These are phyloP conservation scores for Schizosaccharomyces pombe DNA, from an alignment of 805 yeast species.

Conservation along the genomic window DNA sequence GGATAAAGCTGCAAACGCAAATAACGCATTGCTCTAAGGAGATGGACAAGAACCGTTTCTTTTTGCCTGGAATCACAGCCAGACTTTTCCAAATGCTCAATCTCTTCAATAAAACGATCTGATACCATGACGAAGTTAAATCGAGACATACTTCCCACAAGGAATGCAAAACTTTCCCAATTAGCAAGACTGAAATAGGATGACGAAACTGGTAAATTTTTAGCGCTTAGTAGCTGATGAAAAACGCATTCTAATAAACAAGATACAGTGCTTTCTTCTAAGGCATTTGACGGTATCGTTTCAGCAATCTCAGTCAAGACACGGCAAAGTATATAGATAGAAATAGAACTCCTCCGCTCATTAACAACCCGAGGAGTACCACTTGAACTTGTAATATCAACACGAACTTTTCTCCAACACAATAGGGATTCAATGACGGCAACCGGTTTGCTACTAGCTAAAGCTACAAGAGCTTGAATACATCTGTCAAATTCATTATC, in stretches of 20 bases:
- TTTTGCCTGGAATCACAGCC: slow-evolving; percentile 18
- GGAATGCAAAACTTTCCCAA: slow-evolving; percentile 76
- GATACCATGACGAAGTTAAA: slow-evolving; percentile 67
- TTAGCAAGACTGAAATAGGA: slow-evolving; percentile 67
- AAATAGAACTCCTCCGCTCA: slow-evolving; percentile 64
- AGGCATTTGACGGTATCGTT: slow-evolving; percentile 51
- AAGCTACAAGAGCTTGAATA: slow-evolving; percentile 66
- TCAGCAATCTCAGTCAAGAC: slow-evolving; percentile 79
- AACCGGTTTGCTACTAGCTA: slow-evolving; percentile 72
- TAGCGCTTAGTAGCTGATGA: slow-evolving; percentile 68
- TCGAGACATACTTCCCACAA: slow-evolving; percentile 76
- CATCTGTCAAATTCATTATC: slow-evolving; percentile 74
- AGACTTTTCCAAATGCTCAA: slow-evolving; percentile 35
- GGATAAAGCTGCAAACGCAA: slow-evolving; percentile 58
- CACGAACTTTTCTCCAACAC: slow-evolving; percentile 91
- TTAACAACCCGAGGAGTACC: slow-evolving; percentile 28
- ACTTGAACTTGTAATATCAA: background rate
- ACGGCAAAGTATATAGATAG: slow-evolving; percentile 72
- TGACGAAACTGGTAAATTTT: slow-evolving; percentile 42
- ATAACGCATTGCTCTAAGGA: slow-evolving; percentile 83
- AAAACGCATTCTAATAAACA: slow-evolving; percentile 83
- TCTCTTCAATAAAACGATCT: slow-evolving; percentile 77
- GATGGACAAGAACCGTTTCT: slow-evolving; percentile 41
- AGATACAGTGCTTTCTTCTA: slow-evolving; percentile 58
- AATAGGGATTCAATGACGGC: slow-evolving; percentile 93